Evolutionary conservation across 2,329 filamentous ascomycete species (phyloP), one percentile per base, ranked within the genome.

Genomic region (Fusarium euwallaceae): DNA sequence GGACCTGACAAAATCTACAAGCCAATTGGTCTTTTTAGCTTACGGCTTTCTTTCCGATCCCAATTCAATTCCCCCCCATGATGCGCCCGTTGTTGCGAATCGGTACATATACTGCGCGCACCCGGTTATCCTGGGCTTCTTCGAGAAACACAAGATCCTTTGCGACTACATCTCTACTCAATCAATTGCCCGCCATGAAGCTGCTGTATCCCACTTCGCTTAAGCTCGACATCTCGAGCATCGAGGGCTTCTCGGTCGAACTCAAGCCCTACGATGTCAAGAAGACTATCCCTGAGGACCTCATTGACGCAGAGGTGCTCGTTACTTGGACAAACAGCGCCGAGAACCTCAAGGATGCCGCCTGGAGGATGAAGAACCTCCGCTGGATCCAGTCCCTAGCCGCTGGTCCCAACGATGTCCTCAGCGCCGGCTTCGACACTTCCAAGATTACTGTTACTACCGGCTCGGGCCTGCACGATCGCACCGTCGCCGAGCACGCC

Each of bases 331-430:
- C 84, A 80, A 92, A 92, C 85, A 85, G 83, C 29, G 75, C 88
- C 45, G 83, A 83, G 16, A 92, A 92, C 83, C 89, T 92, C 69
- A 82, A 85, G 24, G 88, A 92, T 78, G 90, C 90, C 59, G 88
- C 87, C 3, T 74, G 79, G 61, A 86, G 87, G 68, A 84, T 92
- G 80, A 87, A 85, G 66, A 88, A 89, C 45, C 85, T 92, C 16
- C 85, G 85, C 73, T 92, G 90, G 90, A 92, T 92, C 81, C 91
- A 92, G 78, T 91, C 89, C 0, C 89, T 92, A 37, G 91, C 91
- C 39, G 90, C 91, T 1, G 91, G 91, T 0, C 91, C 91, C 75
- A 92, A 92, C 80, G 91, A 92, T 78, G 90, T 92, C 17, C 87
- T 92, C 20, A 81, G 79, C 61, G 91, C 90, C 29, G 91, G 90